Evolutionary conservation across 2,329 filamentous ascomycete species (phyloP).

Genomic region (Parastagonospora nodorum): DNA sequence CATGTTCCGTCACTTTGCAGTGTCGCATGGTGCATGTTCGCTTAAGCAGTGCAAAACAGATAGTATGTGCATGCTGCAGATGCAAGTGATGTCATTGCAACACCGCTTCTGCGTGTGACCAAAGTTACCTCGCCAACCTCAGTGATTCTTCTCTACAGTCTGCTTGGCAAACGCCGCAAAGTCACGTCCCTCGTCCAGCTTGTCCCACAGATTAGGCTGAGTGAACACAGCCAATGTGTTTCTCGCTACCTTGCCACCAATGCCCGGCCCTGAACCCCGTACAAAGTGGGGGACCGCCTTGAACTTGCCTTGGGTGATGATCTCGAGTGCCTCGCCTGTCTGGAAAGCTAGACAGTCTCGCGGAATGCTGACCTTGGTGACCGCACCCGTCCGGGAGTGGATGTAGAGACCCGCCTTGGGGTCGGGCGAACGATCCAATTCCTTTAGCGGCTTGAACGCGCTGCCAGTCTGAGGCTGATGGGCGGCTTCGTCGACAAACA

Average conservation of each 20-base stretch:
- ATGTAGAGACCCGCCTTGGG: constrained; percentile 91
- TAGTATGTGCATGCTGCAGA: constrained; percentile 2
- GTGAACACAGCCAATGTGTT: constrained; percentile 98
- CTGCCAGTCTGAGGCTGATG: constrained; percentile 40
- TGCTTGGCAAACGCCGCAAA: constrained; percentile 76
- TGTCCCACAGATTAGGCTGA: constrained; percentile 86
- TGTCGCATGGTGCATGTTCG: constrained; percentile 9
- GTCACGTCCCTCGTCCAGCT: constrained; percentile 71
- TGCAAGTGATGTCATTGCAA: constrained; percentile 15
- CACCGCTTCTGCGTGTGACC: background rate
- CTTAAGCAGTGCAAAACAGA: constrained; percentile 1
- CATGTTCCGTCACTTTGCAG: constrained; percentile 10
- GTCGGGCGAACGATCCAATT: constrained; percentile 79
- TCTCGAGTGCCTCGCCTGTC: constrained; percentile 88
- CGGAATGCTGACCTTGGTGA: constrained; percentile 91
- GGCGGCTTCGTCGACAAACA: constrained; percentile 84
- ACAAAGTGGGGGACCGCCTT: constrained; percentile 97
- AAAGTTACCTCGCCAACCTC: constrained; percentile 7
- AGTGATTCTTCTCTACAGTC: constrained; percentile 55
- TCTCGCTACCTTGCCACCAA: constrained; percentile 51
- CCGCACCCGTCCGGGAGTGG: constrained; percentile 77
- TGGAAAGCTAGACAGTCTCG: constrained; percentile 93
- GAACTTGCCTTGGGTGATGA: constrained; percentile 89
- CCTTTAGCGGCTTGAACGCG: constrained; percentile 61
- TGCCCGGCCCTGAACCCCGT: constrained; percentile 68